phyloP scores from a whole-genome alignment of 2,329 filamentous ascomycete genomes.

The Diaporthe ilicicola region DNA sequence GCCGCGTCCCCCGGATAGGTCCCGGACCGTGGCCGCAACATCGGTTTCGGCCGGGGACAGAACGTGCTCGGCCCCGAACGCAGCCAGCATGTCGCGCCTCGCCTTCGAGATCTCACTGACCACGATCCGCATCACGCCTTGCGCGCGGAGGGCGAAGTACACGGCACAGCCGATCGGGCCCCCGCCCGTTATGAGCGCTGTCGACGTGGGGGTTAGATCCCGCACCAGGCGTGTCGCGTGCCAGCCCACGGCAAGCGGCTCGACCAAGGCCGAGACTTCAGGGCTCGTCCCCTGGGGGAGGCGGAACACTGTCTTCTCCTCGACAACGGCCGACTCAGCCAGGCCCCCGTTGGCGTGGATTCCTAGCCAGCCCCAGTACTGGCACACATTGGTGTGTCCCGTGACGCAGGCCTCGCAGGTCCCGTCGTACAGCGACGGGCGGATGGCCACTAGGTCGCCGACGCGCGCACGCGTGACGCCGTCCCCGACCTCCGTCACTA shows the following conservation, averaged over 20 bases:
- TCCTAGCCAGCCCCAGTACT: slow-evolving; percentile 52
- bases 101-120: slow-evolving; percentile 62
- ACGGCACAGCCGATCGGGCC: slow-evolving; percentile 70
- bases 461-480: slow-evolving; percentile 53
- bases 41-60: slow-evolving; percentile 31
- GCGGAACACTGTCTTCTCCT: slow-evolving; percentile 52
- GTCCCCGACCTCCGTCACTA: slow-evolving; percentile 63
- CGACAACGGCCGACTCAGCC: slow-evolving; percentile 60
- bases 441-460: slow-evolving; percentile 64
- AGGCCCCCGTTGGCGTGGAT: slow-evolving; percentile 56
- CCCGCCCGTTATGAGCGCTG: slow-evolving; percentile 64
- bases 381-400: slow-evolving; percentile 43
- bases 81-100: slow-evolving; percentile 57
- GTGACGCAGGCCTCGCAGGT: slow-evolving; percentile 60
- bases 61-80: slow-evolving; percentile 58
- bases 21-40: slow-evolving; percentile 21
- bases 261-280: slow-evolving; percentile 65
- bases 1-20: slow-evolving; percentile 30
- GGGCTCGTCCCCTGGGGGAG: slow-evolving; percentile 59
- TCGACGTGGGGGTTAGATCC: slow-evolving; percentile 48
- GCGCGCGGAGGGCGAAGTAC: slow-evolving; percentile 63
- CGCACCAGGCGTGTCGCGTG: slow-evolving; percentile 55
- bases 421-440: slow-evolving; percentile 64
- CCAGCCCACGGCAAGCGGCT: slow-evolving; percentile 71
- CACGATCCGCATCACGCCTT: slow-evolving; percentile 62